A percentile compares a stretch with the other conserved stretches of the same genome.
These are phyloP conservation scores for Tubosaeta sp. DNA, from an alignment of 768 basidiomycete species.

Conservation along the genomic window DNA sequence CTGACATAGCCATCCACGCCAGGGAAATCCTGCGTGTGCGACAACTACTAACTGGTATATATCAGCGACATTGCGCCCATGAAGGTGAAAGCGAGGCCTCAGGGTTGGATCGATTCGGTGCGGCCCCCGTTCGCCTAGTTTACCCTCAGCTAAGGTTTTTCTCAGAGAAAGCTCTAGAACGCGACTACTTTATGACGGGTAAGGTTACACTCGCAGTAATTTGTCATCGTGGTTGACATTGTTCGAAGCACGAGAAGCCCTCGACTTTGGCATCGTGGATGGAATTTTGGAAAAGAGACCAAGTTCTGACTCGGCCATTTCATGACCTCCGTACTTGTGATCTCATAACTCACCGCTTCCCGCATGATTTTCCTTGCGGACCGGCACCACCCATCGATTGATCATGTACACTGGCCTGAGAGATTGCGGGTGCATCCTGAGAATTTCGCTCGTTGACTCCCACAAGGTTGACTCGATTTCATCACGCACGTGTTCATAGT, in stretches of 20 bases:
- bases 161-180: slow-evolving; percentile 81
- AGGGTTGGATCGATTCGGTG: slow-evolving; percentile 77
- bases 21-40: slow-evolving; percentile 92
- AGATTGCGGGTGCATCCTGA: slow-evolving; percentile 7
- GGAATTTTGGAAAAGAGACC: slow-evolving; percentile 82
- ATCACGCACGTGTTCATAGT: slow-evolving; percentile 19
- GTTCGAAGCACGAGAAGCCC: slow-evolving; percentile 72
- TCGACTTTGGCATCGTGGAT: slow-evolving; percentile 91
- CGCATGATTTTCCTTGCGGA: slow-evolving; percentile 7
- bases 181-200: slow-evolving; percentile 97
- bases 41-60: slow-evolving; percentile 78
- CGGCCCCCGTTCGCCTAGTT: slow-evolving; percentile 28
- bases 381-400: slow-evolving; percentile 1
- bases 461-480: slow-evolving; percentile 14
- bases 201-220: slow-evolving; percentile 12
- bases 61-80: slow-evolving; percentile 78
- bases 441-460: slow-evolving; percentile 13
- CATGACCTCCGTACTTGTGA: slow-evolving; percentile 14
- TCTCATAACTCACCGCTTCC: slow-evolving; percentile 9
- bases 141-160: slow-evolving; percentile 15
- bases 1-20: slow-evolving; percentile 96
- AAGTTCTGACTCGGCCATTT: slow-evolving; percentile 38
- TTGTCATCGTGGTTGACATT: slow-evolving; percentile 21
- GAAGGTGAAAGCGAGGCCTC: slow-evolving; percentile 58
- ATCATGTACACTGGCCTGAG: slow-evolving; percentile 8